Conservation (phyloP, 1,139 yeast genomes). For the Wickerhamomyces sp. region DNA sequence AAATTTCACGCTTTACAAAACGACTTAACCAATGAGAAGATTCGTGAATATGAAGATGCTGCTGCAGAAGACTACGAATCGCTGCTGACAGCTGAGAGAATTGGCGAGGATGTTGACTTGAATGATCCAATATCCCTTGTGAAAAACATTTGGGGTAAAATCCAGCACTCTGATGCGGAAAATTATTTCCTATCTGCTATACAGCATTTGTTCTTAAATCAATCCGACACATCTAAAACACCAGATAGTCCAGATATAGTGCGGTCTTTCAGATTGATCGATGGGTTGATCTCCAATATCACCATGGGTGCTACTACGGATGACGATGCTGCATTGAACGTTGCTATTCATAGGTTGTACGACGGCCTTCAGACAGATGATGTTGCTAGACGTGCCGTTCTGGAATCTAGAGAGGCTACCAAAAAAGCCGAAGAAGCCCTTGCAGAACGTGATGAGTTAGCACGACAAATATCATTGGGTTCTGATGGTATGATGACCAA, state of each 20-base stretch:
- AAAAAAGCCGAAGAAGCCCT: conserved; percentile 73
- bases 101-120: conserved; percentile 58
- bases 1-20: conserved; percentile 58
- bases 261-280: conserved; percentile 72
- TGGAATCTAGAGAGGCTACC: conserved; percentile 64
- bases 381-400: conserved; percentile 72
- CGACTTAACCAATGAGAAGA: conserved; percentile 61
- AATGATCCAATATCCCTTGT: conserved; percentile 74
- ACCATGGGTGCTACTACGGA: conserved; percentile 60
- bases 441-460: conserved; percentile 80
- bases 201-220: conserved; percentile 77
- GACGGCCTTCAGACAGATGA: conserved; percentile 88
- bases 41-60: conserved; percentile 56
- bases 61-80: conserved; percentile 72
- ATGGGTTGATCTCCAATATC: conserved; percentile 78
- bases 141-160: conserved; percentile 61
- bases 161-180: conserved; percentile 68
- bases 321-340: conserved; percentile 72
- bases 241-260: conserved; percentile 45
- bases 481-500: conserved; percentile 80
- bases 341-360: conserved; percentile 74
- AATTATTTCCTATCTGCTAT: conserved; percentile 70
- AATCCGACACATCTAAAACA: conserved; percentile 47
- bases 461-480: conserved; percentile 70
- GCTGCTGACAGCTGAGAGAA: conserved; percentile 52